These are phyloP conservation scores for Kazachstania bromeliacearum DNA, from an alignment of 805 yeast genomes.

Conservation along the genomic window DNA sequence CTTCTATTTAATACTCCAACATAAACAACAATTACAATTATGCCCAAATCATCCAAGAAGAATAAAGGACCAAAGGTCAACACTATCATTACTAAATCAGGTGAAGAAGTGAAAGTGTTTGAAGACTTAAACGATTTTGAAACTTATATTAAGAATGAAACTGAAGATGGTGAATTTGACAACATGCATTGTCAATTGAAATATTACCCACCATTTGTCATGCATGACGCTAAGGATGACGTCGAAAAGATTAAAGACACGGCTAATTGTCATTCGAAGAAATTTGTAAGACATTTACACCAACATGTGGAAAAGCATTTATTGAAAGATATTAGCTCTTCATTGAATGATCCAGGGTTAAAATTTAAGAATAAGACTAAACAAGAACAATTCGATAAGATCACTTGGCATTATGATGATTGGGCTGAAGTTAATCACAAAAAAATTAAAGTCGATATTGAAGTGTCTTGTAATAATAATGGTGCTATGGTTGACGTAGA, in stretches of 20 bases:
- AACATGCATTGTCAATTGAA: constrained; percentile 55
- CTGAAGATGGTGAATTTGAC: constrained; percentile 68
- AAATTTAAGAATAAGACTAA: constrained; percentile 44
- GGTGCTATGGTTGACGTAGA: constrained; percentile 63
- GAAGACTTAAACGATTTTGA: constrained; percentile 58
- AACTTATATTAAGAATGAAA: constrained; percentile 55
- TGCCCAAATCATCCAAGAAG: constrained; percentile 26
- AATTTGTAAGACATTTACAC: constrained; percentile 62
- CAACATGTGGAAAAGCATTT: constrained; percentile 69
- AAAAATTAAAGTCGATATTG: constrained; percentile 57
- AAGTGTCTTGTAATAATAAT: constrained; percentile 53
- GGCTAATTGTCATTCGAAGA: constrained; percentile 60
- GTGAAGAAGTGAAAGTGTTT: constrained; percentile 34
- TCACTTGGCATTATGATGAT: constrained; percentile 59
- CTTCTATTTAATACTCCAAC: too few relatives aligned
- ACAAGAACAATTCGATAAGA: constrained; percentile 35
- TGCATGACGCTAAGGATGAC: constrained; percentile 57
- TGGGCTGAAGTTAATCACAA: constrained; percentile 46
- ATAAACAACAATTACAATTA: too few relatives aligned
- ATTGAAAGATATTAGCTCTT: constrained; percentile 51
- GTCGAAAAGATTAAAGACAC: constrained; percentile 65
- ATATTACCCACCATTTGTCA: constrained; percentile 66
- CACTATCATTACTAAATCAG: constrained; percentile 22
- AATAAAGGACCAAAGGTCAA: constrained; percentile 23
- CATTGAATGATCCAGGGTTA: constrained; percentile 42